Percentiles rank a stretch among this genome's conserved stretches.
Conservation (phyloP, 2,329 filamentous ascomycete genomes). For the Fusarium sp. region DNA sequence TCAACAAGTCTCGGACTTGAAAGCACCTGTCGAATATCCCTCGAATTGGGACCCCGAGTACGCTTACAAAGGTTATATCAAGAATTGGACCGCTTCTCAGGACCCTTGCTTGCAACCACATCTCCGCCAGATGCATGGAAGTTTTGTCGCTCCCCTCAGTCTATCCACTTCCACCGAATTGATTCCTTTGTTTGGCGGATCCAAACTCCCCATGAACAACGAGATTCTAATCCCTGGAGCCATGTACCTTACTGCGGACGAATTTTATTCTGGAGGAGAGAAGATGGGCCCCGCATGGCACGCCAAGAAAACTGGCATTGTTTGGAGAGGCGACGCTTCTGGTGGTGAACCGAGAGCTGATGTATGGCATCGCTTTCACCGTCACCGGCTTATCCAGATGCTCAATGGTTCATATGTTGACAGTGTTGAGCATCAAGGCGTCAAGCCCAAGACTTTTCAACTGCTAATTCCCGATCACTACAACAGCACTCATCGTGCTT, state of each 20-base stretch:
- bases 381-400: slow-evolving; percentile 77
- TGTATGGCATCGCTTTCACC: slow-evolving; percentile 76
- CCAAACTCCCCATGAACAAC: slow-evolving; percentile 71
- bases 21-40: slow-evolving; percentile 49
- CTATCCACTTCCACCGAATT: slow-evolving; percentile 64
- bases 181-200: slow-evolving; percentile 71
- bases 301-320: slow-evolving; percentile 63
- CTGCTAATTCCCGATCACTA: slow-evolving; percentile 58
- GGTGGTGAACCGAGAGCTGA: slow-evolving; percentile 64
- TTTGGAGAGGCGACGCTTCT: slow-evolving; percentile 75
- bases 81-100: slow-evolving; percentile 67
- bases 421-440: slow-evolving; percentile 55
- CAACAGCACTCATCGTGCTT: slow-evolving; percentile 51
- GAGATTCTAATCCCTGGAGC: slow-evolving; percentile 73
- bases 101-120: slow-evolving; percentile 70
- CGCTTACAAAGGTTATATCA: slow-evolving; percentile 60
- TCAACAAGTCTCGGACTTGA: slow-evolving; percentile 46
- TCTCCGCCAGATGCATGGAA: slow-evolving; percentile 63
- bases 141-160: slow-evolving; percentile 65
- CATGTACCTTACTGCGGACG: slow-evolving; percentile 71
- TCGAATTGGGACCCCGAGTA: slow-evolving; percentile 51
- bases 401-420: slow-evolving; percentile 70
- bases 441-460: slow-evolving; percentile 60
- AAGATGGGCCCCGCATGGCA: slow-evolving; percentile 68
- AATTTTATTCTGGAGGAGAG: slow-evolving; percentile 67